phyloP scores from a whole-genome alignment of 2,329 filamentous ascomycete species.

The Claviceps maximensis region DNA sequence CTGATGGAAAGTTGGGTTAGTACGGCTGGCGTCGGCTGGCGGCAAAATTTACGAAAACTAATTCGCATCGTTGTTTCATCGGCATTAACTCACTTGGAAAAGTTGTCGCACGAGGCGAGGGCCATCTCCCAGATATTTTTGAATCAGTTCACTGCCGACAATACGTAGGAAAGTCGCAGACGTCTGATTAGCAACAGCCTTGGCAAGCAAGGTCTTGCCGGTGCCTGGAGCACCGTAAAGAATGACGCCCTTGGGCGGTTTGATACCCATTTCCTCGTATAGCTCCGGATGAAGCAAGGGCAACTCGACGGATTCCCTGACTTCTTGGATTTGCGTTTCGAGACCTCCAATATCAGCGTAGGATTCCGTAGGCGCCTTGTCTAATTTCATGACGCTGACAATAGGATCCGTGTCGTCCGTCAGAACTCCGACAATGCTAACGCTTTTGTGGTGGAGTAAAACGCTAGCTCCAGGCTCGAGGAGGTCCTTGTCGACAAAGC shows the following conservation, averaged over 20 bases:
- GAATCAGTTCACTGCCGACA: constrained; percentile 91
- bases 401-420: constrained; percentile 92
- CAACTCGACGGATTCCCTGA: constrained; percentile 90
- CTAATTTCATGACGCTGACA: constrained; percentile 97
- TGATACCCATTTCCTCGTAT: constrained; percentile 99
- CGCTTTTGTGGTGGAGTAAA: constrained; percentile 90
- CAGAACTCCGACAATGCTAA: constrained; percentile 92
- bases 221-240: constrained; percentile 95
- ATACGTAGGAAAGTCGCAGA: constrained; percentile 96
- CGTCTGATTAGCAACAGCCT: constrained; percentile 97
- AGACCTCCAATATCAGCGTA: constrained; percentile 97
- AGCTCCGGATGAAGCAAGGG: constrained; percentile 90
- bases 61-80: background rate
- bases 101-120: constrained; percentile 90
- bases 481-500: constrained; percentile 97
- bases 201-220: constrained; percentile 89
- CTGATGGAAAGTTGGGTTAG: constrained; percentile 23
- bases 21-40: background rate
- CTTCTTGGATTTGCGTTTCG: constrained; percentile 92
- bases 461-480: constrained; percentile 94
- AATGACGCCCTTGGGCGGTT: constrained; percentile 98
- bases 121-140: constrained; percentile 96
- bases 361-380: constrained; percentile 95
- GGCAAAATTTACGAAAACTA: background rate
- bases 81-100: constrained; percentile 51